Conservation (phyloP, 2,329 filamentous ascomycete genomes). For the Knufia fluminis region DNA sequence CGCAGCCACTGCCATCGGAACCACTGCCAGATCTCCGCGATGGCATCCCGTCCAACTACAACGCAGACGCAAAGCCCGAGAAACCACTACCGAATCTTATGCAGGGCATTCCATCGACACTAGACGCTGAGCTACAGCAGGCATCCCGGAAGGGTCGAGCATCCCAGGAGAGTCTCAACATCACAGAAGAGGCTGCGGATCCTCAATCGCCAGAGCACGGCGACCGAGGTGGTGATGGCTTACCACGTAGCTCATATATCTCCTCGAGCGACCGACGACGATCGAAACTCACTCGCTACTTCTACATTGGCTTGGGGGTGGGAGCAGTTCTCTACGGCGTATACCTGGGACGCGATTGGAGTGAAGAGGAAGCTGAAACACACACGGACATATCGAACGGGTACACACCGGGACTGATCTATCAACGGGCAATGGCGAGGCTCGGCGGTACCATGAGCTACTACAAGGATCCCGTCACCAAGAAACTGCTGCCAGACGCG, state of each 20-base stretch:
- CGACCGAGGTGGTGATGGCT: constrained; percentile 50
- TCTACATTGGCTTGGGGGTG: constrained; percentile 55
- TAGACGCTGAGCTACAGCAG: constrained; percentile 62
- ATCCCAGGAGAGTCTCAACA: constrained; percentile 35
- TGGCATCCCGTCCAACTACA: constrained; percentile 61
- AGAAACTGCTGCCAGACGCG: constrained; percentile 67
- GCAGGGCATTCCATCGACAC: constrained; percentile 86
- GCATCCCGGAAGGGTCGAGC: constrained; percentile 28
- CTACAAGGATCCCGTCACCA: constrained; percentile 92
- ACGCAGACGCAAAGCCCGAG: neutral
- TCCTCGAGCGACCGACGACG: constrained; percentile 82
- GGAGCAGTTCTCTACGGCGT: constrained; percentile 50
- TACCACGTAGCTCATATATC: constrained; percentile 72
- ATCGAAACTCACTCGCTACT: constrained; percentile 63
- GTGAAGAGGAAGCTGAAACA: constrained; percentile 60
- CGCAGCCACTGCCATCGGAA: constrained; percentile 11
- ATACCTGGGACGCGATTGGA: constrained; percentile 85
- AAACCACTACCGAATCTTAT: constrained; percentile 79
- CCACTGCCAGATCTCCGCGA: constrained; percentile 73
- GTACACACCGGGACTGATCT: constrained; percentile 68
- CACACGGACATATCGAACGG: constrained; percentile 65
- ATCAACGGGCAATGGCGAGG: constrained; percentile 67
- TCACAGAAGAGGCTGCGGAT: constrained; percentile 39
- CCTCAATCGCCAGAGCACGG: constrained; percentile 39
- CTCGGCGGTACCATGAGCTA: constrained; percentile 70